Base-by-base conservation (phyloP, 345 rosid species). In the Salix dunnii region DNA sequence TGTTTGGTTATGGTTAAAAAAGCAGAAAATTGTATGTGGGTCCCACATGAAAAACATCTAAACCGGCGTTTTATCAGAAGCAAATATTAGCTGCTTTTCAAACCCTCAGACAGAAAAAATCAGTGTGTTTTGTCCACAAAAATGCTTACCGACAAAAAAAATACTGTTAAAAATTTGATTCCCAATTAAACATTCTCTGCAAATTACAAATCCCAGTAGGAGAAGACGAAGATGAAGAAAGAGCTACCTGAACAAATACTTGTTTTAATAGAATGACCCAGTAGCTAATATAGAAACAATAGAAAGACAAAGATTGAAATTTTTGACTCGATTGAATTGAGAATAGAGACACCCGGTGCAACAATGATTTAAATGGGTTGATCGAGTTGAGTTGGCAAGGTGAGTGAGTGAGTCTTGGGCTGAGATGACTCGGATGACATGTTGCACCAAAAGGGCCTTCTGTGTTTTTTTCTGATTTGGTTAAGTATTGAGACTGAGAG, bases 171-270 rank as follows among this genome's bases (percentile, higher is more conserved):
- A 33, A 33, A 33, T 33, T 33, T 33, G 35, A 33, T 33, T 33
- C 1, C 6, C 4, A 33, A 33, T 0, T 33, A 33, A 33, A 33
- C 35, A 33, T 33, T 1, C 1, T 33, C 35, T 33, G 1, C 35
- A 33, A 4, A 33, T 33, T 33, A 33, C 35, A 33, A 33, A 33
- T 33, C 35, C 35, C 1, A 33, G 1, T 33, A 20, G 3, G 10
- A 53, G 60, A 51, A 48, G 18, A 51, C 9, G 21, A 48, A 66
- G n/a, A 43, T 0, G n/a, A 9, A 21, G 60, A 55, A 23, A 67
- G 46, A 65, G 3, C 23, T 21, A 91, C 97, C 97, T 93, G 96
- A 74, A 95, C 86, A 78, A 91, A 79, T 23, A 95, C 97, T 82
- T 78, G 88, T 74, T 86, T 87, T 71, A 95, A 77, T 23, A 83